Conservation (phyloP, 2,329 filamentous ascomycete genomes). For the Didymella exigua region DNA sequence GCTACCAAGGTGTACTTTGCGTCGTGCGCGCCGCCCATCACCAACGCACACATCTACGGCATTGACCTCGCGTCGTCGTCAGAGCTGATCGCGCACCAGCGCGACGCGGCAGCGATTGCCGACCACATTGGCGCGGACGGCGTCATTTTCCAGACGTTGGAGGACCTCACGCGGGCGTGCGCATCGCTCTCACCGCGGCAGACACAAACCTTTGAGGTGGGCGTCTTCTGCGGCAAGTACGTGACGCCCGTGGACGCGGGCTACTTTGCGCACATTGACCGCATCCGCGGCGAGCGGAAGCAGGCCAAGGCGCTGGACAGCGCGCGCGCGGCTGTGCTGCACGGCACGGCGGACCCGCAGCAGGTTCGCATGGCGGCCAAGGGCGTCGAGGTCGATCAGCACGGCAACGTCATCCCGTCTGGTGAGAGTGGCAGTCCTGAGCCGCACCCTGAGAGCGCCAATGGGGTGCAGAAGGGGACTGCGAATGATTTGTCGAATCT, state of each 20-base stretch:
- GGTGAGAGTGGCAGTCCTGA: constrained; percentile 34
- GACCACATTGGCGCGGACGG: constrained; percentile 73
- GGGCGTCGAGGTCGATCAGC: constrained; percentile 62
- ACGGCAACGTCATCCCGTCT: constrained; percentile 63
- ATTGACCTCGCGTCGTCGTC: constrained; percentile 75
- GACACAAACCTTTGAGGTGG: constrained; percentile 78
- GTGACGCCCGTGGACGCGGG: constrained; percentile 76
- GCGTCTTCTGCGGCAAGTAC: constrained; percentile 90
- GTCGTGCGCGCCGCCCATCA: constrained; percentile 81
- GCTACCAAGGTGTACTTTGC: constrained; percentile 83
- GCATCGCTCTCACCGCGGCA: constrained; percentile 69
- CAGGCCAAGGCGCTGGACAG: constrained; percentile 70
- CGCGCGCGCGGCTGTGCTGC: constrained; percentile 68
- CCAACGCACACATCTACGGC: constrained; percentile 84
- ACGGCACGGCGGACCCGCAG: constrained; percentile 64
- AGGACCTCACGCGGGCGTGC: constrained; percentile 81
- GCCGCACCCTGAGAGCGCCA: constrained; percentile 32
- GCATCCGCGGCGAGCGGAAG: constrained; percentile 70
- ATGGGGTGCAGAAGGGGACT: constrained; percentile 20
- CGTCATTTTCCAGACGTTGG: constrained; percentile 77
- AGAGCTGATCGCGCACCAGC: constrained; percentile 74
- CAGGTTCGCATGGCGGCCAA: constrained; percentile 68
- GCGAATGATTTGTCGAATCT: constrained; percentile 24
- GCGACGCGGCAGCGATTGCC: constrained; percentile 66
- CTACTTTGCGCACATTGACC: constrained; percentile 83